Evolutionary conservation across 1,284 basidiomycete species (phyloP), one percentile per base, ranked within the genome.

Genomic region (Hortiboletus rubellus): DNA sequence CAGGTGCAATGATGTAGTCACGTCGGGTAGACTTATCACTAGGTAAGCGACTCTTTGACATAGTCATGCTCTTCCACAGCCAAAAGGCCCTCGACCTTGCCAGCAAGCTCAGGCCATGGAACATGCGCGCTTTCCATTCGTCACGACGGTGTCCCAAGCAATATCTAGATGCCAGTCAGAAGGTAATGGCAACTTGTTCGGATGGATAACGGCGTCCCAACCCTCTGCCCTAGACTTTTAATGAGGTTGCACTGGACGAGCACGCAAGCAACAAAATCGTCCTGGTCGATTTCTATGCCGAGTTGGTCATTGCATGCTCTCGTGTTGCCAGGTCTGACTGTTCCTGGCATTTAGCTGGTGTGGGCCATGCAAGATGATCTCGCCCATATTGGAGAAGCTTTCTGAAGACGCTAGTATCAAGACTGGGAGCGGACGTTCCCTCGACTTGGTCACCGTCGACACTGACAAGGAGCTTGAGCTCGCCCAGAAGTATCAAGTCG

Each of bases 221-320:
- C n/a, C 18, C 15, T 24, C 43, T 31, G 10, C 30, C 40, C 14
- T 44, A 87, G 86, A 81, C 76, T 8, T 85, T 87, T 64, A 64
- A 74, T 44, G 77, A 79, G 57, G 75, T 79, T 55, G 70, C 72
- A 58, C 65, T 73, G 53, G 66, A 70, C 56, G 52, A 71, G 62
- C 38, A 60, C 50, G 65, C 77, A 30, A 76, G 77, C 57, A 77
- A 81, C 57, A 81, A 82, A 55, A 70, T 88, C 36, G 81, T 87
- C 34, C 73, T 91, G 7, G 87, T 89, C 14, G 89, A 91, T 63
- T 91, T 91, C 63, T 87, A 89, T 65, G 89, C 89, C 47, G 82
- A 89, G 89, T 89, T 64, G 46, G 85, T 78, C 15, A 36, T 22
- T 45, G n/a, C 30, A 22, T 38, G 14, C 24, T 17, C 14, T 50